Base-by-base conservation (phyloP, 1,284 basidiomycete species). In the Ceratobasidium sp. region DNA sequence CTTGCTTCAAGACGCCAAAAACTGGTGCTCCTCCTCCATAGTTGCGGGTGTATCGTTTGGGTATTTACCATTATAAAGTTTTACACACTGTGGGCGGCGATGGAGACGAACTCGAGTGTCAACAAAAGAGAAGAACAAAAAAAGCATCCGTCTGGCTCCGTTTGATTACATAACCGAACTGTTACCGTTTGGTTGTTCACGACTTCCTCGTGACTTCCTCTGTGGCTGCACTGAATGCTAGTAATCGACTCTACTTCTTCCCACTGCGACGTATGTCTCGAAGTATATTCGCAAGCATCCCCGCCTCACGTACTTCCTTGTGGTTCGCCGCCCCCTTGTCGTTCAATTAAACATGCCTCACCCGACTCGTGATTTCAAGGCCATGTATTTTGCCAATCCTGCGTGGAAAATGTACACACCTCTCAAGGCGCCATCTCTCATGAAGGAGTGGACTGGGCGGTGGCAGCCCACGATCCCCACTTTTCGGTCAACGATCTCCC, bases 41-140 rank as follows among this genome's bases (percentile, higher is more conserved):
- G 46, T 19, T 19, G 2, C 1, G 46, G 15, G 4, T 49, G 2
- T 13, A 49, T 13, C 11, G 46, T 19, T 9, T 4, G 6, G 2
- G 11, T 34, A 65, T 59, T 64, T 19, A 74, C 71, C 71, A 74
- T 74, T 74, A n/a, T 25, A 22, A 54, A 19, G 25, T 46, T 37
- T 52, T 65, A 25, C 32, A 64, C n/a, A 34, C 46, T 32, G 59
- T n/a, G 25, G 29, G 29, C 51, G 61, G 7, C 19, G 57, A 9
- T 13, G 34, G 17, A 40, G 71, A 43, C n/a, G 52, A 22, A 11
- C 51, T 69, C 22, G 34, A 54, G 37, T 19, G 15, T 44, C 17
- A 57, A 64, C 49, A 54, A 74, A 56, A 62, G 34, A 8, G 13
- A 15, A 13, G 29, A 62, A 52, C 22, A 52, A 40, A 13, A 54